Evolutionary conservation across 306 rosid genomes (phyloP).

Genomic region (Medicago lupulina): DNA sequence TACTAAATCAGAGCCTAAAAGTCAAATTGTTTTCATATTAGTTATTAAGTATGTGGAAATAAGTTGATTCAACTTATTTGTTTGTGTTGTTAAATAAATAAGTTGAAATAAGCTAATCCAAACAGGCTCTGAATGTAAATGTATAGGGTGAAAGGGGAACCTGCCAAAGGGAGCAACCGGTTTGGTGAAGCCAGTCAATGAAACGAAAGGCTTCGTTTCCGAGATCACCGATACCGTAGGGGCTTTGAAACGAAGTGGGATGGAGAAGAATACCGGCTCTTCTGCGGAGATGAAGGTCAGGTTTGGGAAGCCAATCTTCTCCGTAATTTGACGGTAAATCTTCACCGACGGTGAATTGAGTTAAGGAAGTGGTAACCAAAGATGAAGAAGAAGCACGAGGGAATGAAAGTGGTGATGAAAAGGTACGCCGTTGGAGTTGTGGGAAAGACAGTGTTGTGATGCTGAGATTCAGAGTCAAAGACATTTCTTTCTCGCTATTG

Average conservation of each 20-base stretch:
- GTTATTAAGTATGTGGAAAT: too few species aligned
- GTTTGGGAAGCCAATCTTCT: slow-evolving; percentile 61
- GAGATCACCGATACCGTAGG: slow-evolving; percentile 87
- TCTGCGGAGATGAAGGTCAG: slow-evolving; percentile 55
- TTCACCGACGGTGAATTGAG: slow-evolving; percentile 41
- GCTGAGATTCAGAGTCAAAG: slow-evolving; percentile 29
- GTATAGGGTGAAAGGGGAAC: slow-evolving; percentile 32
- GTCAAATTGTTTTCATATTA: background rate
- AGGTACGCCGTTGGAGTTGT: background rate
- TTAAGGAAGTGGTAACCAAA: background rate
- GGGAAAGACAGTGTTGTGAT: slow-evolving; percentile 16
- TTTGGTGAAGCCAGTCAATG: slow-evolving; percentile 80
- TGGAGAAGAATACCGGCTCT: slow-evolving; percentile 90
- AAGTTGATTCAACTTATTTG: too few species aligned
- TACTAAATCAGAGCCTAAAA: too few species aligned
- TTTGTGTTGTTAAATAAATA: too few species aligned
- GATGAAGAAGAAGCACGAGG: slow-evolving; percentile 6
- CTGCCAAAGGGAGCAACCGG: slow-evolving; percentile 93
- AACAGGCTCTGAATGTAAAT: background rate
- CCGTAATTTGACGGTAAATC: slow-evolving; percentile 71
- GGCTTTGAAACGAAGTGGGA: slow-evolving; percentile 90
- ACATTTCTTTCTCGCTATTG: slow-evolving; percentile 25
- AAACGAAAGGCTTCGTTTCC: slow-evolving; percentile 82
- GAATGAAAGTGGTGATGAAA: background rate
- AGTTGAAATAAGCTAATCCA: too few species aligned